Percentiles rank a stretch among this genome's conserved stretches.
These are phyloP conservation scores for Rhizoclosmatium globosum DNA, from an alignment of 192 early-diverging fungal species.

Conservation along the genomic window DNA sequence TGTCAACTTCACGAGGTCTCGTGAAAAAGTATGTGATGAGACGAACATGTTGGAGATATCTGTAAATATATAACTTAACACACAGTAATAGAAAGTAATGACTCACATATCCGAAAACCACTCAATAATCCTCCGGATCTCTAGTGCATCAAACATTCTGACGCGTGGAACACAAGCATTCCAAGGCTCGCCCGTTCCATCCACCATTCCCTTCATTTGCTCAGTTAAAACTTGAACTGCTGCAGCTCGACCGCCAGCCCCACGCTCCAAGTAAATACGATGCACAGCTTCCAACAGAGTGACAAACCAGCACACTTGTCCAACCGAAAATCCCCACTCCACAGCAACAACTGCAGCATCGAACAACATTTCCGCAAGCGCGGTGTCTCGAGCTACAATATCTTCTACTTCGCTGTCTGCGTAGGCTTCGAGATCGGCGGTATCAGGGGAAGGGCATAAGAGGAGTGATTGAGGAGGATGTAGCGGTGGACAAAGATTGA, in stretches of 20 bases:
- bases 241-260: too few relatives aligned
- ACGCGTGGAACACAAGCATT: too few relatives aligned
- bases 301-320: too few relatives aligned
- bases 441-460: neutral
- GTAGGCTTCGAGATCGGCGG: neutral
- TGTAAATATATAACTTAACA: neutral
- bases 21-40: conserved; percentile 11
- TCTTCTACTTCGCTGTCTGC: neutral
- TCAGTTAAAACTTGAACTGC: neutral
- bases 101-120: too few relatives aligned
- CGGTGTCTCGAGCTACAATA: neutral
- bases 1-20: neutral
- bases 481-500: neutral
- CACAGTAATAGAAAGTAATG: too few relatives aligned
- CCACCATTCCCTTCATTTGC: neutral
- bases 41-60: conserved; percentile 12
- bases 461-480: conserved; percentile 1
- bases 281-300: too few relatives aligned
- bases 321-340: neutral
- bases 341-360: neutral
- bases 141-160: too few relatives aligned
- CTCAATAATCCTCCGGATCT: too few relatives aligned
- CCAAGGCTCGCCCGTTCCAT: too few relatives aligned
- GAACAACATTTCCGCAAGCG: conserved; percentile 3
- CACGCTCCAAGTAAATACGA: too few relatives aligned